Evolutionary conservation across 768 basidiomycete species (phyloP), one percentile per base, ranked within the genome.

Genomic region (Termitomyces sp.): DNA sequence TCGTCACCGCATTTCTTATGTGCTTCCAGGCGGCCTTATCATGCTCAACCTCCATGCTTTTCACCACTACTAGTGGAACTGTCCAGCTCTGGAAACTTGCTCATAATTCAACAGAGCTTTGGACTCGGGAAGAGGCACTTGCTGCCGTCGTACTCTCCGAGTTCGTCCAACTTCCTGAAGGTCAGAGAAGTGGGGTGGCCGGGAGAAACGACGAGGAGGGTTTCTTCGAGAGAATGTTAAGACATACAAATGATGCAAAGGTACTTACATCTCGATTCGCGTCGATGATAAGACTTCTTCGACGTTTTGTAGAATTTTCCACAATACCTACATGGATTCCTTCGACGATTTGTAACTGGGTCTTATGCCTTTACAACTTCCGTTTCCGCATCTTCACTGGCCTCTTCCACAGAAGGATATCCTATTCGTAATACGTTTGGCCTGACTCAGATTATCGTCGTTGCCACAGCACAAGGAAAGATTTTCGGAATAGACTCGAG

Each of bases 61-160:
- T 92, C 20, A 85, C 86, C 1, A 90, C 90, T 0, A 81, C 82
- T n/a, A 87, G 88, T 2, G 92, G 92, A 10, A 76, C 90, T 4
- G 64, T 94, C 28, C 88, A 94, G 62, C 71, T 88, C 9, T 92
- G 92, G 89, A 73, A 83, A 48, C 78, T 81, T 24, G 75, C 82
- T 30, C n/a, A 56, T 26, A 30, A 50, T 30, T 13, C 56, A 9
- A 66, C 75, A 36, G 72, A 83, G 30, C 75, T 79, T 30, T 96
- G 93, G 92, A 81, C 80, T 0, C 79, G 94, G 49, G 94, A 96
- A 66, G 94, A 98, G 67, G 79, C 83, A 1, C 76, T 96, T 10
- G 75, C 90, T 0, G 76, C 82, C 2, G 78, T 91, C 50, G 71
- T 77, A 24, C 78, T 80, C 0, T 85, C 86, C 1, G 81, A 85